phyloP scores from a whole-genome alignment of 345 rosid species.

The Corchorus capsularis region DNA sequence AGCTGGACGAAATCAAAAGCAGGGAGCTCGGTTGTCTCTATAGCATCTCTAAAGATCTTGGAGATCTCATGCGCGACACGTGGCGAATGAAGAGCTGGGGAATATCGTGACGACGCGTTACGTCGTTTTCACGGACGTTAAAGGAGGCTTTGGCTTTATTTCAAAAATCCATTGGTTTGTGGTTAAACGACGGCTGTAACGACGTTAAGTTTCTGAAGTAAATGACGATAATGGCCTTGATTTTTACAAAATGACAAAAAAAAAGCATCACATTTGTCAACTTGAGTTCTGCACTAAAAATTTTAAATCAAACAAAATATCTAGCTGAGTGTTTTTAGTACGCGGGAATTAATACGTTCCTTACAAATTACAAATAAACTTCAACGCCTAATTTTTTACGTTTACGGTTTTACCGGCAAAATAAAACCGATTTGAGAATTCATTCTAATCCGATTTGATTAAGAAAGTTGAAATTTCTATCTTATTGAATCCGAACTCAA shows the following conservation, averaged over 20 bases:
- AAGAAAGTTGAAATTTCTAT: too few relatives aligned
- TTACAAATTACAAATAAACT: too few relatives aligned
- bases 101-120: not conserved
- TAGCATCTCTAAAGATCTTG: conserved; percentile 26
- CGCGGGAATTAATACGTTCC: too few relatives aligned
- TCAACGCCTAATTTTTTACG: too few relatives aligned
- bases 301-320: too few relatives aligned
- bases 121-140: conserved; percentile 20
- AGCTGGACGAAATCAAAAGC: conserved; percentile 56
- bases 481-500: too few relatives aligned
- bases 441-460: too few relatives aligned
- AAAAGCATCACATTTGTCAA: not conserved
- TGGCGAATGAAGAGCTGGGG: not conserved
- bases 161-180: not conserved
- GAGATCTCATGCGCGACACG: conserved; percentile 23
- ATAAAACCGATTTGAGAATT: too few relatives aligned
- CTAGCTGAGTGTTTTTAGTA: too few relatives aligned
- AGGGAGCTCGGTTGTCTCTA: conserved; percentile 11
- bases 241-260: not conserved
- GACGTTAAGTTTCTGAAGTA: not conserved
- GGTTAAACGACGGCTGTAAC: not conserved
- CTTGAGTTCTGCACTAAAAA: not conserved
- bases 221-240: conserved; percentile 1
- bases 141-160: not conserved
- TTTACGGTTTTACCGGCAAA: too few relatives aligned